These are phyloP conservation scores for Trypanosoma mega DNA, from an alignment of 208 protist genomes.

Conservation along the genomic window DNA sequence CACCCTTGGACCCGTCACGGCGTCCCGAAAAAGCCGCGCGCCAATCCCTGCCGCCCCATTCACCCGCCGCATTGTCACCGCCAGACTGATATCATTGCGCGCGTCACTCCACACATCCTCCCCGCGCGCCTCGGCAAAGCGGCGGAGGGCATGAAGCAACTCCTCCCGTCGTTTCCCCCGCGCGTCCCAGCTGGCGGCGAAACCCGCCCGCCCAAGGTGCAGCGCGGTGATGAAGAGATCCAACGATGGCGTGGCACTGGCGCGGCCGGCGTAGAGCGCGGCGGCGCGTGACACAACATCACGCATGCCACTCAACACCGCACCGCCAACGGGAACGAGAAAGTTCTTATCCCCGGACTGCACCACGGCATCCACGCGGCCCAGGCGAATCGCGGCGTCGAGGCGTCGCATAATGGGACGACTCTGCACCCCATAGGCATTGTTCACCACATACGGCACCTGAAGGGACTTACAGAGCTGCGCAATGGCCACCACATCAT, in stretches of 20 bases:
- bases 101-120: too few relatives aligned
- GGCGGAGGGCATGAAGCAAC: too few relatives aligned
- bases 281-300: constrained; percentile 38
- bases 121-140: too few relatives aligned
- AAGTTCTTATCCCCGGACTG: constrained; percentile 99
- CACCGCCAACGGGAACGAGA: constrained; percentile 97
- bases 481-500: constrained; percentile 92
- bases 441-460: constrained; percentile 97
- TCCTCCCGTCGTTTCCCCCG: constrained; percentile 57
- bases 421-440: constrained; percentile 98
- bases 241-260: constrained; percentile 84
- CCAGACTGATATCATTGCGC: constrained; percentile 89
- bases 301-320: constrained; percentile 40
- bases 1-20: constrained; percentile 73
- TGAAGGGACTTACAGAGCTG: constrained; percentile 75
- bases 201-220: constrained; percentile 88
- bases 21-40: constrained; percentile 65
- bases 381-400: constrained; percentile 59
- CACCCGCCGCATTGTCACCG: constrained; percentile 59
- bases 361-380: constrained; percentile 93
- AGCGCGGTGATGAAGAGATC: constrained; percentile 98
- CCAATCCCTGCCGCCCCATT: constrained; percentile 37
- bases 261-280: constrained; percentile 92
- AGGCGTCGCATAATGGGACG: constrained; percentile 77
- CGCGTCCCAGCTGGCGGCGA: constrained; percentile 65